These are phyloP conservation scores for Chlamydomonas incerta DNA, from an alignment of 139 green algal genomes.

Conservation along the genomic window DNA sequence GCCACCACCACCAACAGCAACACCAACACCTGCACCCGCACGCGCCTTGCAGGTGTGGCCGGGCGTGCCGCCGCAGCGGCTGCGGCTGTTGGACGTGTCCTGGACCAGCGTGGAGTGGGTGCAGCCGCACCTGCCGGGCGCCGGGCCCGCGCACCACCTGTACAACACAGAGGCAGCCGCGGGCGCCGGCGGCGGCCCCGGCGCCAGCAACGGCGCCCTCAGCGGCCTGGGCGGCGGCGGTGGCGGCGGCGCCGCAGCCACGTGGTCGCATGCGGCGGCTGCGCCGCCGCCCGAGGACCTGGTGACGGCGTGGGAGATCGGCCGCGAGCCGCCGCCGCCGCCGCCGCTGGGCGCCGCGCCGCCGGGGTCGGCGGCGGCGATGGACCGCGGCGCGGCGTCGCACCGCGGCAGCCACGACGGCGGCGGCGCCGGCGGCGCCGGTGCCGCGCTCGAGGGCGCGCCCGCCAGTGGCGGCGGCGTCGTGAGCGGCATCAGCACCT, in stretches of 20 bases:
- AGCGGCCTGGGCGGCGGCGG: background rate
- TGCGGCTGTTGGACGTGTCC: slow-evolving; percentile 83
- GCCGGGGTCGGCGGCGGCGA: no score
- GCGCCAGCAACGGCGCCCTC: background rate
- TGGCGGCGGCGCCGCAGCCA: background rate
- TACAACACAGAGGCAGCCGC: background rate
- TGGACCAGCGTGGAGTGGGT: slow-evolving; percentile 88
- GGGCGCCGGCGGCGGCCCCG: background rate
- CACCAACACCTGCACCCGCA: no score
- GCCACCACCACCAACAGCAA: no score
- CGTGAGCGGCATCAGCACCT: no score
- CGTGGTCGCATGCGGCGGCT: background rate
- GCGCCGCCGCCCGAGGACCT: background rate
- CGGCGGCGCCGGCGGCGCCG: no score
- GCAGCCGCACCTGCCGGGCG: slow-evolving; percentile 32
- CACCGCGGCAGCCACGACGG: no score
- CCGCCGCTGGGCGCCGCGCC: background rate
- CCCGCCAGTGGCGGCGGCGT: no score
- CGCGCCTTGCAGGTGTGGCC: slow-evolving; percentile 40
- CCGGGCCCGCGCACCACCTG: background rate
- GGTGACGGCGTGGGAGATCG: slow-evolving; percentile 11
- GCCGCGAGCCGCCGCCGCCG: background rate
- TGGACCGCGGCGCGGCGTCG: no score
- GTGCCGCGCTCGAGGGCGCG: no score
- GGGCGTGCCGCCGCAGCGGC: slow-evolving; percentile 46